Conservation (phyloP, 2,329 filamentous ascomycete species). For the Triangularia verruculosa region DNA sequence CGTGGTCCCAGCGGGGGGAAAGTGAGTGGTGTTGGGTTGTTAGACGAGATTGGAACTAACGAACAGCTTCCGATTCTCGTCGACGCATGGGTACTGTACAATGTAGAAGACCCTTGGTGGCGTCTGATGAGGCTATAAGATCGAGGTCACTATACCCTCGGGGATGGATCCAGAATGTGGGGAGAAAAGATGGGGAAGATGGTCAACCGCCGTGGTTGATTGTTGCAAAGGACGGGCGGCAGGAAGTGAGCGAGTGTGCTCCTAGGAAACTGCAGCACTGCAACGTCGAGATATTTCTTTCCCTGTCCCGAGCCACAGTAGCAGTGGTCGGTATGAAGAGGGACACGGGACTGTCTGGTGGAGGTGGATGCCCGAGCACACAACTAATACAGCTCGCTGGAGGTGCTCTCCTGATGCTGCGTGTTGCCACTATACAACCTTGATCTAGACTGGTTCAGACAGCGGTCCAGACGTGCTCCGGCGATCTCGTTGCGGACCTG, state of each 20-base stretch:
- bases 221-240: conserved; percentile 15
- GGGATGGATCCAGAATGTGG: conserved; percentile 10
- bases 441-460: background rate
- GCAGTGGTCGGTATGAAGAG: background rate
- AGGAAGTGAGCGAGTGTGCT: background rate
- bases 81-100: conserved; percentile 18
- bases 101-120: conserved; percentile 14
- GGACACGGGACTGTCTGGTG: conserved; percentile 6
- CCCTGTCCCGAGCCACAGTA: conserved; percentile 13
- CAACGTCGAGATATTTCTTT: conserved; percentile 15
- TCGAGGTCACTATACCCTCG: conserved; percentile 20
- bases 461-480: conserved; percentile 1
- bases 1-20: background rate
- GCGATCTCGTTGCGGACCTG: conserved; percentile 5
- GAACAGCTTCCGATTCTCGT: conserved; percentile 19
- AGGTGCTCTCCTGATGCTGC: conserved; percentile 6
- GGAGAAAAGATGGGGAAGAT: conserved; percentile 11
- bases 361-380: conserved; percentile 18
- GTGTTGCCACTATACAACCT: conserved; percentile 4
- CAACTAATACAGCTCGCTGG: background rate
- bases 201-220: background rate
- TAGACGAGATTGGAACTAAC: conserved; percentile 19
- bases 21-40: conserved; percentile 5
- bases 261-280: conserved; percentile 20
- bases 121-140: conserved; percentile 23